These are phyloP conservation scores for Trichoderma polysporum DNA, from an alignment of 2,329 filamentous ascomycete genomes.

Conservation along the genomic window DNA sequence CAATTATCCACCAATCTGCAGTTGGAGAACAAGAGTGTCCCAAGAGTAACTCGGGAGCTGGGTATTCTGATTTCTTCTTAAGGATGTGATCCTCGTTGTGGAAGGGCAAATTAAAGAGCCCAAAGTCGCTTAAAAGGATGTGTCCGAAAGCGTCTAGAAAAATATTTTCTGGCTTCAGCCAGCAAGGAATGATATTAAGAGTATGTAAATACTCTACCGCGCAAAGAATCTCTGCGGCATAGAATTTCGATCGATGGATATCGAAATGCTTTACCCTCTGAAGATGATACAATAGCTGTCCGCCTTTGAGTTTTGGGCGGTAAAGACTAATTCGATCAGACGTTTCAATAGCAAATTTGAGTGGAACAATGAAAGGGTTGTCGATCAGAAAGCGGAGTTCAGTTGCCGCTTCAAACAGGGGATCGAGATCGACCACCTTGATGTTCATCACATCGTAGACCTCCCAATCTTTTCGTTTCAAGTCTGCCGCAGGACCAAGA, in stretches of 20 bases:
- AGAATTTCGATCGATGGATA: constrained; percentile 84
- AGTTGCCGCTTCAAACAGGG: no score
- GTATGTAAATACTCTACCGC: constrained; percentile 85
- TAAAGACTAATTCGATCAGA: constrained; percentile 47
- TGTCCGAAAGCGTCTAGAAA: constrained; percentile 86
- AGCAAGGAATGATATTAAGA: constrained; percentile 83
- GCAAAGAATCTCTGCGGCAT: constrained; percentile 86
- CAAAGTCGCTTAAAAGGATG: constrained; percentile 86
- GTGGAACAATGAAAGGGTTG: constrained; percentile 88
- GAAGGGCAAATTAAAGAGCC: constrained; percentile 84
- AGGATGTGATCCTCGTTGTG: constrained; percentile 84
- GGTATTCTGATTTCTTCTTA: constrained; percentile 77
- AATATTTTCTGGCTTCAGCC: constrained; percentile 71
- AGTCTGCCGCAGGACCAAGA: no score
- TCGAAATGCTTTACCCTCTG: constrained; percentile 88
- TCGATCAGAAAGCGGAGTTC: no score
- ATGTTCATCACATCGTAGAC: no score
- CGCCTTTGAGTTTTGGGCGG: constrained; percentile 87
- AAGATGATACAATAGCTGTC: constrained; percentile 85
- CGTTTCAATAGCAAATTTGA: constrained; percentile 44
- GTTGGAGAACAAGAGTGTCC: constrained; percentile 87
- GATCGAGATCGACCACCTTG: no score
- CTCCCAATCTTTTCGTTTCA: no score
- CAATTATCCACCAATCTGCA: constrained; percentile 91
- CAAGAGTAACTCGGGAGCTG: constrained; percentile 79